phyloP scores from a whole-genome alignment of 345 rosid species.

The Euphorbia pulcherrima region DNA sequence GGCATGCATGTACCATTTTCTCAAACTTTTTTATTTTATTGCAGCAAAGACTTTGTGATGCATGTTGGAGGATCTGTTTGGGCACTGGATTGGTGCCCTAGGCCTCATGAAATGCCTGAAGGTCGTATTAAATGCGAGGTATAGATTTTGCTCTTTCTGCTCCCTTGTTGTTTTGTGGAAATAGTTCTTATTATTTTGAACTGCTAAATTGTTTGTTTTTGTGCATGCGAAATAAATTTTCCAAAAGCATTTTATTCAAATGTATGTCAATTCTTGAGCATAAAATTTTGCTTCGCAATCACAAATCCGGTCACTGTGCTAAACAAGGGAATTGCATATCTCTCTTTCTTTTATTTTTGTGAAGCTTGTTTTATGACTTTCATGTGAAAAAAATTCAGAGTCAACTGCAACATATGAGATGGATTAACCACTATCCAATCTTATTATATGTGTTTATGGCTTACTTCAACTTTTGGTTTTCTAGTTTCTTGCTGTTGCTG shows the following conservation, averaged over 20 bases:
- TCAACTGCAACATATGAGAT: not conserved
- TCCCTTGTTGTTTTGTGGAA: not conserved
- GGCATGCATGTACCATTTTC: not conserved
- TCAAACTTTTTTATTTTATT: conserved; percentile 20
- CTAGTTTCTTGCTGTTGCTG: conserved; percentile 85
- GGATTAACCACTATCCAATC: not conserved
- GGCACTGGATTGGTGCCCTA: conserved; percentile 96
- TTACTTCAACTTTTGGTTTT: not conserved
- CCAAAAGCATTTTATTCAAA: not conserved
- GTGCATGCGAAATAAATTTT: not conserved
- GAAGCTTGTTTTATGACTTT: not conserved
- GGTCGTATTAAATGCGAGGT: conserved; percentile 65
- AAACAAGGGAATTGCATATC: not conserved
- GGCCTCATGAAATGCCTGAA: conserved; percentile 43
- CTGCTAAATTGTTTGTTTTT: not conserved
- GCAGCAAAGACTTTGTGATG: conserved; percentile 81
- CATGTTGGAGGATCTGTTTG: conserved; percentile 85
- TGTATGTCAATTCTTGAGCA: not conserved
- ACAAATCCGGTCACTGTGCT: not conserved
- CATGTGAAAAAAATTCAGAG: not conserved
- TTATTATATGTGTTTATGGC: not conserved
- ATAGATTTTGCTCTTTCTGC: conserved; percentile 6
- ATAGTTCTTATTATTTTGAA: not conserved
- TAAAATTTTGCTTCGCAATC: not conserved
- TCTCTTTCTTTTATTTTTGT: not conserved